Evolutionary conservation across 352 stramenopile genomes (phyloP), one percentile per base, ranked within the genome.

Genomic region (Halophytophthora polymorphica): DNA sequence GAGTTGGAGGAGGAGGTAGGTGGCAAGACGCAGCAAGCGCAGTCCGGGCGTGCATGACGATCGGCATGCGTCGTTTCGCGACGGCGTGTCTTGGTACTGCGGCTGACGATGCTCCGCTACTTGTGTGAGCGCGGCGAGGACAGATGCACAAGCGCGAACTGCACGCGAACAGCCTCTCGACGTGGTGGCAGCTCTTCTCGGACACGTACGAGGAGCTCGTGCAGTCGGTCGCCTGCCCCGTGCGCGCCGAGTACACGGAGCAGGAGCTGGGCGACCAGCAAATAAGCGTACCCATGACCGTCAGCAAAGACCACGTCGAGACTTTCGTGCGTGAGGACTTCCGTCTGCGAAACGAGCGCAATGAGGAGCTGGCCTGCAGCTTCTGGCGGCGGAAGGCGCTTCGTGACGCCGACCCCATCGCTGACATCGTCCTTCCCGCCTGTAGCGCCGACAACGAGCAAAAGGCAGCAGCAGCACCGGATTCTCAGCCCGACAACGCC

Each of bases 181-280:
- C 58, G 29, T 85, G 81, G 75, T 92, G 78, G 78, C 65, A 76
- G 33, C 63, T 92, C 50, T 92, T 92, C 47, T 66, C 64, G 21
- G 63, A 74, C 28, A 88, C 77, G 10, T 92, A 92, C 57, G 67
- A 88, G 46, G 73, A 90, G 54, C 62, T 86, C 50, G 77, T 92
- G 52, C 63, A 86, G 47, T 89, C 75, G 42, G 71, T 92, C 51
- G 77, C 79, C 12, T 73, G 50, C 29, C 82, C 82, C 34, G 63
- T 78, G 50, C 78, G 82, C 28, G 74, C 82, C 6, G 49, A 63
- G 14, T 92, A 92, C 53, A 56, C 71, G n/a, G 21, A 77, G 2
- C n/a, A 13, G 5, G 77, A 92, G 45, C 50, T 92, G 22, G 82
- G 78, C 0, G 61, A 67, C 44, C 54, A 18, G 17, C 50, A 60